These are phyloP conservation scores for Dispira simplex DNA, from an alignment of 192 early-diverging fungal species.

Conservation along the genomic window DNA sequence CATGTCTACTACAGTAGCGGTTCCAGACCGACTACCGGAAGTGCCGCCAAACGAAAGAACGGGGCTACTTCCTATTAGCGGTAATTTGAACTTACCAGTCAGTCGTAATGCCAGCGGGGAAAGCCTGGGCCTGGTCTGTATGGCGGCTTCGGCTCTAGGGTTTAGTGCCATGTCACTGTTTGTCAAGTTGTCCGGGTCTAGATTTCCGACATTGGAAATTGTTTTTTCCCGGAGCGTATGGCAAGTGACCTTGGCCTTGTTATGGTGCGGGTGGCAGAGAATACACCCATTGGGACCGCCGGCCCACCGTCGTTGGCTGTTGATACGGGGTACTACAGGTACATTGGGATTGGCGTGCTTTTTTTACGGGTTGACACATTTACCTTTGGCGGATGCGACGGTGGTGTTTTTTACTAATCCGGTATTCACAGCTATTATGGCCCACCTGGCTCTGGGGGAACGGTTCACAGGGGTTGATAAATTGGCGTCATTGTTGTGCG, in stretches of 20 bases:
- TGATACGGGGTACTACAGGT: conserved; percentile 46
- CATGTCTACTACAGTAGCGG: too few species aligned
- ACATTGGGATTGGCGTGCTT: conserved; percentile 48
- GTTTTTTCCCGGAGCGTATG: conserved; percentile 56
- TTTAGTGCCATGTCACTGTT: conserved; percentile 58
- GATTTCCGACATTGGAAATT: conserved; percentile 48
- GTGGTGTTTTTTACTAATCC: conserved; percentile 65
- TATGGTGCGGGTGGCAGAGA: conserved; percentile 30
- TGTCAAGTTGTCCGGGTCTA: conserved; percentile 42
- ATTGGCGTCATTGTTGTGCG: conserved; percentile 30
- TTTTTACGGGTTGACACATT: conserved; percentile 50
- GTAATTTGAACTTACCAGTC: too few species aligned
- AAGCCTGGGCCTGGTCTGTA: conserved; percentile 16
- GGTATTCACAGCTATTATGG: conserved; percentile 59
- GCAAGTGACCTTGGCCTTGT: conserved; percentile 39
- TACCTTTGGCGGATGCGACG: conserved; percentile 60
- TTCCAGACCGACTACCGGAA: too few species aligned
- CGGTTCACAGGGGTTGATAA: conserved; percentile 41
- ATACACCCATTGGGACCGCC: conserved; percentile 38
- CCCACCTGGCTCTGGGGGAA: conserved; percentile 39
- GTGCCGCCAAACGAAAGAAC: too few species aligned
- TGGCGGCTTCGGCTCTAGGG: conserved; percentile 52
- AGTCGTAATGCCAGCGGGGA: neutral
- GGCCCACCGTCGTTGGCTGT: conserved; percentile 31
- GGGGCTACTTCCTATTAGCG: too few species aligned